Base-by-base conservation (phyloP, 2,329 filamentous ascomycete genomes). In the Aspergillus awamori region DNA sequence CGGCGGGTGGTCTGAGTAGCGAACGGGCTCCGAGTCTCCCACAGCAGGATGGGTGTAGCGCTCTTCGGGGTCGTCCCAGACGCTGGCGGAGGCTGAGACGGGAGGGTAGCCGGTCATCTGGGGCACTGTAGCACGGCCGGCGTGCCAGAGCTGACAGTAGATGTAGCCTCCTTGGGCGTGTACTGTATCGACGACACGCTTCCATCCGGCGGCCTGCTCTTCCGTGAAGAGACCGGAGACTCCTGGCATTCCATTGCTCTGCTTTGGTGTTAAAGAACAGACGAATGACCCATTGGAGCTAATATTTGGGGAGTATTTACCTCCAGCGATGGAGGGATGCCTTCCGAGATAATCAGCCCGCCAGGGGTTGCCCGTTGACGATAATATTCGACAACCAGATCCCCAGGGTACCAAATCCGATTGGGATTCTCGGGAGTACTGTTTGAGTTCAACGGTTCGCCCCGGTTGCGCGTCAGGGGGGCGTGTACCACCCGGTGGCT, bases 381-480 rank as follows among this genome's bases (percentile, higher is more conserved):
- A 69, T 80, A 80, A 63, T 80, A 79, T 43, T 78, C 73, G 28
- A 71, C 70, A 43, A 76, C 67, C 26, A 78, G 64, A 53, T 82
- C 78, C n/a, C 76, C 76, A 1, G 79, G 79, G 15, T 81, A 72
- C 76, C 83, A 86, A 64, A 80, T 73, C 41, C 82, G 79, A 69
- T 80, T 83, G 48, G 79, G 80, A 60, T 73, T 79, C 64, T 84
- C 81, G 0, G 76, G 67, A 0, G 79, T 82, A 30, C 78, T 81
- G 7, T 73, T 67, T 11, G 73, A 63, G 10, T 76, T 77, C 39
- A 79, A 56, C 3, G 83, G 82, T 5, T 79, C 80, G 17, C 82
- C 81, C 26, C 84, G 79, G 65, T 82, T 82, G 17, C 84, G 80
- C 5, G 84, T 86, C 58, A 86, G 70, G 2, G 85, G 82, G 1